Base-by-base conservation (phyloP, 2,329 filamentous ascomycete species). In the Lecanicillium sp. region DNA sequence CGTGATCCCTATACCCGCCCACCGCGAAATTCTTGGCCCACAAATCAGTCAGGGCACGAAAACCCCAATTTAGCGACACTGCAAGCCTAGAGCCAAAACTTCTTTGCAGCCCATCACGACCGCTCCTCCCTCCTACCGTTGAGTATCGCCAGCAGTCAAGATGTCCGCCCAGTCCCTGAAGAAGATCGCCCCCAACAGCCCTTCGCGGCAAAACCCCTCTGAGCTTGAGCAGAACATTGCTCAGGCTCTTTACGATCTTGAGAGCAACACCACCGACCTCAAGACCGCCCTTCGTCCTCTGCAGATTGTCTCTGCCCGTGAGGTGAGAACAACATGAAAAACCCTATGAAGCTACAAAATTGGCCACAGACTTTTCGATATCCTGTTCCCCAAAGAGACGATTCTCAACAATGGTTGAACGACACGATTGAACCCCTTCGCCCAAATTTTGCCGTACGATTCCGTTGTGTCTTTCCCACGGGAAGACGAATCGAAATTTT, bases 201-300 rank as follows among this genome's bases (percentile, higher is more conserved):
- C 90, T 57, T 95, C 90, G 73, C 81, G 87, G 78, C 79, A 85
- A 69, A 94, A 83, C 73, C 92, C 92, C 57, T 94, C 87, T 56
- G 92, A 98, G 83, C 83, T 96, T 59, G 92, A 98, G 86, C 82
- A 78, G 70, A 86, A 75, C 78, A 94, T 98, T 68, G 92, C 92
- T 67, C 85, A 83, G 72, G 92, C 92, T 73, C 86, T 98, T 54
- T 94, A 84, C 78, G 92, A 98, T 65, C 86, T 98, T 72, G 92
- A 98, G 87, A 89, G 82, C 76, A 95, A 95, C 83, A 95, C 92
- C 64, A 77, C 88, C 68, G 92, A 98, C 73, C 85, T 98, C 73
- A 94, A 90, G 85, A 80, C 79, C 63, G 84, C 88, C 58, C 84
- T 98, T 65, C 84, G 92, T 65, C 92, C 92, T 70, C 83, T 98